A percentile compares a stretch with the other conserved stretches of the same genome.
phyloP scores from a whole-genome alignment of 257 asterid genomes.

The Capsicum baccatum region DNA sequence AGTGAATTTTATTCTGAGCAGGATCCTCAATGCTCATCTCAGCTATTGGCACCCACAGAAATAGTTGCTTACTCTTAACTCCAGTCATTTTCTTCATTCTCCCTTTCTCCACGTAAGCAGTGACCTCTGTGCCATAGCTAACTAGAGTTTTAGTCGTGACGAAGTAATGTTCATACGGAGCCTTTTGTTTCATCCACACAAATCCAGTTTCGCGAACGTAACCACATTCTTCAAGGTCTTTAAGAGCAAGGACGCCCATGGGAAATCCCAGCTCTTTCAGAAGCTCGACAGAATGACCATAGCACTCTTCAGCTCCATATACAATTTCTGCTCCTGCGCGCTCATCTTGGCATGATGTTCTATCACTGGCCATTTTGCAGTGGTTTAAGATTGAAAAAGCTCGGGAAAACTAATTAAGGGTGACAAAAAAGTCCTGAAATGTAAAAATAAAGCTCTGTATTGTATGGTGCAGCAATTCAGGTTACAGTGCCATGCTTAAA shows the following conservation, averaged over 20 bases:
- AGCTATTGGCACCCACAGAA: slow-evolving; percentile 91
- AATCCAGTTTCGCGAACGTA: slow-evolving; percentile 78
- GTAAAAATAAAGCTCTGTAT: neutral
- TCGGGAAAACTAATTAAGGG: neutral
- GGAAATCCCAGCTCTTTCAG: slow-evolving; percentile 85
- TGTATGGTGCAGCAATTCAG: slow-evolving; percentile 29
- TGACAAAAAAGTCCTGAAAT: no score
- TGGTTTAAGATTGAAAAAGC: neutral
- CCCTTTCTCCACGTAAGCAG: slow-evolving; percentile 77
- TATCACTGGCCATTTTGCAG: slow-evolving; percentile 49
- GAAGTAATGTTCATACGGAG: slow-evolving; percentile 79
- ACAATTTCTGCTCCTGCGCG: slow-evolving; percentile 71
- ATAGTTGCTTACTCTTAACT: slow-evolving; percentile 79
- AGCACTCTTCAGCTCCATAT: slow-evolving; percentile 68
- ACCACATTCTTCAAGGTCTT: slow-evolving; percentile 93
- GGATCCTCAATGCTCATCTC: slow-evolving; percentile 82
- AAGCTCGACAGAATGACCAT: slow-evolving; percentile 59
- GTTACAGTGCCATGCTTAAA: slow-evolving; percentile 36
- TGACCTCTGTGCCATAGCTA: slow-evolving; percentile 78
- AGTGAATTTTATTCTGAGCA: slow-evolving; percentile 54
- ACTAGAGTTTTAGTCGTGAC: slow-evolving; percentile 60
- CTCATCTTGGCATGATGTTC: slow-evolving; percentile 42
- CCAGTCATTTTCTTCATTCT: slow-evolving; percentile 97
- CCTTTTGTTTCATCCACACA: slow-evolving; percentile 93
- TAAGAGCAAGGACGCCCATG: slow-evolving; percentile 75